Conservation (phyloP, 495 filamentous ascomycete genomes). For the Opeltia flavorubescens region DNA sequence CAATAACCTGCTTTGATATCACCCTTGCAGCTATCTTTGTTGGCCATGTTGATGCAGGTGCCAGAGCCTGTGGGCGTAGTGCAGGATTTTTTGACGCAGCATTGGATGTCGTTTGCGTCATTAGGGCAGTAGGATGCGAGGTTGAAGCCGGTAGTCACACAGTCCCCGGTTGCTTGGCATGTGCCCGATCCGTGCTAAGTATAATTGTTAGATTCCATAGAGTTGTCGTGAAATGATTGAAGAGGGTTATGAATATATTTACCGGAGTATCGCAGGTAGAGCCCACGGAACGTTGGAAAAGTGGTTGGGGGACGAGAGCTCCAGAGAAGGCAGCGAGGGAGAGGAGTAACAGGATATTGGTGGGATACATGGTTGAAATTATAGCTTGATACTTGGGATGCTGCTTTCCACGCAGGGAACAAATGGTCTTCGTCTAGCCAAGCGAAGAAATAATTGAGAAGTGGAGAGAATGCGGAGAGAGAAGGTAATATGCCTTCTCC, state of each 20-base stretch:
- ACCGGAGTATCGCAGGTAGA: neutral
- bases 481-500: no score
- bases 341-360: neutral
- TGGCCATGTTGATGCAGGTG: conserved; percentile 6
- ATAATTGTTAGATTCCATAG: neutral
- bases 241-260: neutral
- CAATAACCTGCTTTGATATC: conserved; percentile 4
- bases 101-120: conserved; percentile 5
- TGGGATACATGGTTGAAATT: conserved; percentile 2
- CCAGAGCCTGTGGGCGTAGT: conserved; percentile 4
- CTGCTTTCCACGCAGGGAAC: no score
- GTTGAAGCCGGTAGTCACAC: conserved; percentile 7
- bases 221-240: neutral
- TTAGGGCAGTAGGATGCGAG: conserved; percentile 6
- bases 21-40: conserved; percentile 6
- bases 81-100: conserved; percentile 11
- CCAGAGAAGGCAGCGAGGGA: neutral
- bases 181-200: conserved; percentile 3
- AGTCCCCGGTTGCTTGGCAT: conserved; percentile 6
- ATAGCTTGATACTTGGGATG: no score
- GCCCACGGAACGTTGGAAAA: conserved; percentile 3
- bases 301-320: conserved; percentile 1
- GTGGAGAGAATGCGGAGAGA: neutral
- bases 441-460: neutral
- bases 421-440: no score